phyloP scores from a whole-genome alignment of 2,329 filamentous ascomycete genomes.

The Coniosporium tulheliwenetii region DNA sequence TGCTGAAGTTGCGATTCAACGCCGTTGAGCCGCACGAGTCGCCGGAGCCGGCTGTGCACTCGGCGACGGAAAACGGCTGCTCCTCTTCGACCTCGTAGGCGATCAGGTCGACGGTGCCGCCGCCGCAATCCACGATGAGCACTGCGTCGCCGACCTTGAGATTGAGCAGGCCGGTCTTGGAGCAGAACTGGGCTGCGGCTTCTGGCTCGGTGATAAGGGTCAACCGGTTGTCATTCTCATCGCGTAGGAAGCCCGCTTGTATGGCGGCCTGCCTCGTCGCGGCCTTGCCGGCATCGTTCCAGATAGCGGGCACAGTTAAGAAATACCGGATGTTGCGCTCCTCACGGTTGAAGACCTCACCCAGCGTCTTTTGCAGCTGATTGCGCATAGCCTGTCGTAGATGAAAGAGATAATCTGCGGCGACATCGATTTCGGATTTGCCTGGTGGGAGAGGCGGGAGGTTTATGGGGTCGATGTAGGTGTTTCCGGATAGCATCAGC shows the following conservation, averaged over 20 bases:
- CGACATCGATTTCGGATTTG: conserved; percentile 97
- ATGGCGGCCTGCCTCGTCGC: conserved; percentile 91
- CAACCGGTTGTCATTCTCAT: conserved; percentile 93
- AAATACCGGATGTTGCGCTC: conserved; percentile 98
- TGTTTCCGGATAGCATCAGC: conserved; percentile 96
- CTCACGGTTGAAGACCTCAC: conserved; percentile 94
- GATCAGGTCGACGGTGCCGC: conserved; percentile 96
- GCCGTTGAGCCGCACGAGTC: conserved; percentile 98
- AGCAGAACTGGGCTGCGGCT: conserved; percentile 92
- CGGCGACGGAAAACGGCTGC: conserved; percentile 88
- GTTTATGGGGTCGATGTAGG: conserved; percentile 98
- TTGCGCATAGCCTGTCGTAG: conserved; percentile 92
- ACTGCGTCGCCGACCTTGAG: conserved; percentile 98
- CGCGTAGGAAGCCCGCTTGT: conserved; percentile 87
- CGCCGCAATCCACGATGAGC: conserved; percentile 93
- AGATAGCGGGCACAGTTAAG: conserved; percentile 95
- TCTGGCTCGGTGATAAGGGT: conserved; percentile 94
- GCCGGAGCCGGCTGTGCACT: conserved; percentile 92
- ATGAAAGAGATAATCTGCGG: conserved; percentile 98
- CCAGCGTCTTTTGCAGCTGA: conserved; percentile 87
- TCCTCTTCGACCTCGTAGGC: conserved; percentile 98
- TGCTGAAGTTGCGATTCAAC: conserved; percentile 94
- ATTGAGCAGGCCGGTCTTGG: conserved; percentile 89
- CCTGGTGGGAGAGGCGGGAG: conserved; percentile 90
- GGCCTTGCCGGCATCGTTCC: conserved; percentile 97